Base-by-base conservation (phyloP, 129 eudicot species). In the Tagetes patula region DNA sequence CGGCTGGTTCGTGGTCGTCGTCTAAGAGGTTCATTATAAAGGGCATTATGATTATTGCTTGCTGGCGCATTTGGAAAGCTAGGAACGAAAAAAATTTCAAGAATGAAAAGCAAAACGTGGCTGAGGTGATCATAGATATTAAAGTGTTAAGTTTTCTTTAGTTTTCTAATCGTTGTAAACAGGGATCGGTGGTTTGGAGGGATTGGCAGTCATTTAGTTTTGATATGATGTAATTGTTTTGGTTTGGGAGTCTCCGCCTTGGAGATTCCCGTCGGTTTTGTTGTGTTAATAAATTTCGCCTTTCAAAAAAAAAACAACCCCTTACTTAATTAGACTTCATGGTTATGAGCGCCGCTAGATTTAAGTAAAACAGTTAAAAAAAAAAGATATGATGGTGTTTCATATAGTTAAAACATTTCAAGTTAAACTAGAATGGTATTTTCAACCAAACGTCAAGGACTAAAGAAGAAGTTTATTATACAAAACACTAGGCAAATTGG, bases 241-340 rank as follows among this genome's bases (percentile, higher is more conserved):
- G 59, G 59, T 52, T 52, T 11, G 59, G 59, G 59, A 12, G 13
- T 52, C 59, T 52, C 59, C 59, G 59, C 59, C 59, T 52, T 52
- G 59, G 59, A 52, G 59, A 52, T 52, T 52, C 59, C 59, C 59
- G 27, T 11, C 59, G 59, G 10, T 52, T 52, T n/a, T 52, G 14
- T 3, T 52, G 59, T 52, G 27, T 52, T n/a, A 11, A 52, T 52
- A 52, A 52, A 52, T 8, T 52, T 52, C n/a, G 59, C 27, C 27
- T 20, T 20, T 20, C 27, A 20, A 20, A 20, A 20, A 20, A 20
- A 20, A 20, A 20, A 20, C 27, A 20, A 20, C 27, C 27, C 27
- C 27, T 20, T 20, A 20, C 27, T 20, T 20, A 20, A 20, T 20
- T 20, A 20, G 27, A 20, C 27, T 20, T 20, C 27, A 20, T 20